Conservation (phyloP, 345 rosid species). For the Durio zibethinus region DNA sequence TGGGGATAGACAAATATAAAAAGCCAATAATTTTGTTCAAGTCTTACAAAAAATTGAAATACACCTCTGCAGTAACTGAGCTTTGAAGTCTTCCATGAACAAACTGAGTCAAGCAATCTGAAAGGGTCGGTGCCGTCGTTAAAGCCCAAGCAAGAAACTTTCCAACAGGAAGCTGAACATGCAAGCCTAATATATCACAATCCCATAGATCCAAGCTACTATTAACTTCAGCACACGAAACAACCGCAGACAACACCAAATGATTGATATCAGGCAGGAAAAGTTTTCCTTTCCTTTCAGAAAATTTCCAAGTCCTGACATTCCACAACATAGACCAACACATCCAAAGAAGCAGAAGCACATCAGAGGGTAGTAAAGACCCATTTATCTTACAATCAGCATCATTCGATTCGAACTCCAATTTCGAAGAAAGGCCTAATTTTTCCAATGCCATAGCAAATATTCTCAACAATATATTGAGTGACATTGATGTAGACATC, state of each 20-base stretch:
- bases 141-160: conserved; percentile 69
- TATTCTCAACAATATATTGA: conserved; percentile 54
- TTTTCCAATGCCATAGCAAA: conserved; percentile 31
- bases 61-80: conserved; percentile 34
- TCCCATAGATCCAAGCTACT: conserved; percentile 54
- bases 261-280: conserved; percentile 58
- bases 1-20: neutral
- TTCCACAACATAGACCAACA: conserved; percentile 80
- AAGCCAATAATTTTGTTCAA: neutral
- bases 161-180: conserved; percentile 54
- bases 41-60: neutral
- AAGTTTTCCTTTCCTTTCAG: conserved; percentile 23
- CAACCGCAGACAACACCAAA: conserved; percentile 59
- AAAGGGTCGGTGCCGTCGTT: conserved; percentile 47
- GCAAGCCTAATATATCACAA: conserved; percentile 42
- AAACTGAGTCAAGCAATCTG: conserved; percentile 62
- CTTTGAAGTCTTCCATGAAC: conserved; percentile 48
- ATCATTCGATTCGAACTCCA: conserved; percentile 65
- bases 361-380: conserved; percentile 40
- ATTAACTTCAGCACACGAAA: conserved; percentile 52
- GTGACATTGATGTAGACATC: conserved; percentile 54
- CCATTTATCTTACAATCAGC: conserved; percentile 66
- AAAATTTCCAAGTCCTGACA: conserved; percentile 26
- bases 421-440: conserved; percentile 44
- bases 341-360: conserved; percentile 56